phyloP scores from a whole-genome alignment of 164 flowering plant genomes.

The Saururus chinensis region DNA sequence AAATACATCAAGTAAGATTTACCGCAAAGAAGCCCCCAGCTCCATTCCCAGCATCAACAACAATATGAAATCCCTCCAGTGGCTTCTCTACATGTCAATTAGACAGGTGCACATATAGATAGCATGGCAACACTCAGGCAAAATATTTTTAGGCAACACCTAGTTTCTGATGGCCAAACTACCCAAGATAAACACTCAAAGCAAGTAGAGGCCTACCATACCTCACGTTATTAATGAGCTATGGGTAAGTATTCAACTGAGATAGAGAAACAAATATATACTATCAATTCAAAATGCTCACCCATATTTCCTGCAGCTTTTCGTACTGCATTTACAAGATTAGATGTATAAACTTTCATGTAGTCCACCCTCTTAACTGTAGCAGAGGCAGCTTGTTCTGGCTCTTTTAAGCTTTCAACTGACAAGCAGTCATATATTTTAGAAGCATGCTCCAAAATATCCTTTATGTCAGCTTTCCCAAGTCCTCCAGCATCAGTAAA shows the following conservation, averaged over 20 bases:
- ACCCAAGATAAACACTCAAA: too few species aligned
- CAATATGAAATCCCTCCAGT: conserved; percentile 89
- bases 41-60: conserved; percentile 99
- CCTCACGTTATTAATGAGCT: neutral
- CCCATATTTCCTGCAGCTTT: conserved; percentile 83
- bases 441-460: conserved; percentile 84
- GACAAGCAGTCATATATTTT: conserved; percentile 41
- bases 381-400: conserved; percentile 28
- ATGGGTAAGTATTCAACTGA: neutral
- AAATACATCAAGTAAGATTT: conserved; percentile 11
- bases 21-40: conserved; percentile 98
- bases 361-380: conserved; percentile 70
- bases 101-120: neutral
- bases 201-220: too few species aligned
- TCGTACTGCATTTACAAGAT: conserved; percentile 86
- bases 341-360: conserved; percentile 76
- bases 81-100: conserved; percentile 63
- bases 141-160: neutral
- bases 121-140: neutral
- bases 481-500: conserved; percentile 92
- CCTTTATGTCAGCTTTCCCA: conserved; percentile 87
- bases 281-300: conserved; percentile 7
- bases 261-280: neutral
- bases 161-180: too few species aligned
- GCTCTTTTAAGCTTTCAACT: conserved; percentile 26